Evolutionary conservation across 2,329 filamentous ascomycete species (phyloP), one percentile per base, ranked within the genome.

Genomic region (Diplodia intermedia): DNA sequence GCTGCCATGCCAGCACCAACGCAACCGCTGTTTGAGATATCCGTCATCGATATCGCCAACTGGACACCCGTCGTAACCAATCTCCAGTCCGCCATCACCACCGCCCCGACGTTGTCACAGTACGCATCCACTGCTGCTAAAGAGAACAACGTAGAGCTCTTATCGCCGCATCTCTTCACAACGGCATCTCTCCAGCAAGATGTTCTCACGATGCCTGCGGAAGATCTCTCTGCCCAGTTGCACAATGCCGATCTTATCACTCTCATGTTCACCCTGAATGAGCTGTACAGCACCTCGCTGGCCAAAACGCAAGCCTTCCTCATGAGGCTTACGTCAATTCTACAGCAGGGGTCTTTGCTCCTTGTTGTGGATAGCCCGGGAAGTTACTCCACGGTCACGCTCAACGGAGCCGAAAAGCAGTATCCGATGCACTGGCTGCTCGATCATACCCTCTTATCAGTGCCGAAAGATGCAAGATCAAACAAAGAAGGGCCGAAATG

Each of bases 371-470:
- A 99, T 78, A 97, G 93, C 72, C 93, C 95, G 0, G 95, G 95
- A 0, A 96, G 91, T 78, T 98, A 98, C 79, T 95, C 94, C 0
- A 92, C 93, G 68, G 86, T 96, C 3, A 87, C 86, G 0, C 78
- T 97, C 0, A 81, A 81, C 31, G 80, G 79, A 0, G 72, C 79
- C 2, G 75, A 85, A 70, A 85, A 86, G 86, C 88, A 86, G 70
- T 98, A 98, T 76, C 94, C 94, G 0, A 98, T 97, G 93, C 90
- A 92, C 73, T 97, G 93, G 89, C 82, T 99, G 18, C 83, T 99
- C 2, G 91, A 97, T 74, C 91, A 95, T 75, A 91, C 92, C 1
- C 80, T 99, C 23, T 78, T 92, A 14, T 79, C 79, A 9, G 75
- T 80, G 26, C 52, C 33, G 69, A 71, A 55, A 68, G 69, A 62